Conservation (phyloP, 805 yeast species). For the Nakazawaea molendinolei region DNA sequence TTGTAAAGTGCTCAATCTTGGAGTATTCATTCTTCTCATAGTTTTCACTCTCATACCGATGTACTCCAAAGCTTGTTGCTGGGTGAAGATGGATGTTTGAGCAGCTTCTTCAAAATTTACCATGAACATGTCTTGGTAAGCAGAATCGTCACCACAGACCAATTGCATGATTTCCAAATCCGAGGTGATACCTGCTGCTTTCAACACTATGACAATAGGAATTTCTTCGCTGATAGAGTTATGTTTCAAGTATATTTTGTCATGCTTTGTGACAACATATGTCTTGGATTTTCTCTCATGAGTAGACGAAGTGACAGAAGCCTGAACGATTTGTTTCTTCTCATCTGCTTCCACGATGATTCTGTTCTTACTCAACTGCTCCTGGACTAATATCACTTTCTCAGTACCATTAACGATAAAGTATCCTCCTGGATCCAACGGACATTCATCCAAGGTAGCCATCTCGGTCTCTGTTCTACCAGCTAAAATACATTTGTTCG, state of each 20-base stretch:
- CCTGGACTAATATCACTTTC: constrained; percentile 93
- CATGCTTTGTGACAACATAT: constrained; percentile 88
- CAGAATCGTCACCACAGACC: constrained; percentile 85
- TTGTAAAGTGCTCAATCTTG: constrained; percentile 72
- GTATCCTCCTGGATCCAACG: constrained; percentile 98
- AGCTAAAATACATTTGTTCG: constrained; percentile 82
- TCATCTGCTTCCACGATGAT: constrained; percentile 97
- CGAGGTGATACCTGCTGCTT: constrained; percentile 91
- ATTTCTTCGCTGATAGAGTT: constrained; percentile 93
- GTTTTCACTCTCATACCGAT: constrained; percentile 91
- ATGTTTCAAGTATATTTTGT: constrained; percentile 84
- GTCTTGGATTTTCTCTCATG: constrained; percentile 98
- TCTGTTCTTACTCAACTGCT: constrained; percentile 93
- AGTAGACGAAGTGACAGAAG: constrained; percentile 95
- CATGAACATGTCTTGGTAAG: constrained; percentile 87
- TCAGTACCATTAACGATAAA: constrained; percentile 98
- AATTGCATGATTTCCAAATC: constrained; percentile 91
- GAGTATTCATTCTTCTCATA: constrained; percentile 77
- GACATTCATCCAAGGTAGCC: constrained; percentile 91
- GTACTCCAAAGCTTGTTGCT: constrained; percentile 87
- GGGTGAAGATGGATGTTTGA: constrained; percentile 77
- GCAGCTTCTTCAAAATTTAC: constrained; percentile 93
- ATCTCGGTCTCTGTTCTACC: constrained; percentile 74
- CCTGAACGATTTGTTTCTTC: constrained; percentile 89
- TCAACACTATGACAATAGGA: constrained; percentile 86